phyloP scores from a whole-genome alignment of 257 asterid species.

The Nicotiana noctiflora region DNA sequence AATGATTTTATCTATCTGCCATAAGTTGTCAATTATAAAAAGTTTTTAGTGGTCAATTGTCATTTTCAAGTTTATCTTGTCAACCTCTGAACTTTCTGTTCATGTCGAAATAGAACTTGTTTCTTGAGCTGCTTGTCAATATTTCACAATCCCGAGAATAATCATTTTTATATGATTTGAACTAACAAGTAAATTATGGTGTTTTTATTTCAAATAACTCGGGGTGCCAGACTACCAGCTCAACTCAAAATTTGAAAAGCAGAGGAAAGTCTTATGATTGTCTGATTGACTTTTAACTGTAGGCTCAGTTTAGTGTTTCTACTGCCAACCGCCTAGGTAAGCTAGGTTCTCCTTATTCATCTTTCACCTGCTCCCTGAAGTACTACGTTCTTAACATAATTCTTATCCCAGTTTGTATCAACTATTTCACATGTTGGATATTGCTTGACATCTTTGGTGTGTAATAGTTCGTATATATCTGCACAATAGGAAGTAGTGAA shows the following conservation, averaged over 20 bases:
- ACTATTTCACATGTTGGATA: background rate
- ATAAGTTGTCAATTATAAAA: background rate
- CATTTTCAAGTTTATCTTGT: background rate
- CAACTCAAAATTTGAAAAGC: background rate
- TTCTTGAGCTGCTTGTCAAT: background rate
- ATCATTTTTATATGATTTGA: background rate
- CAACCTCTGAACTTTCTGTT: background rate
- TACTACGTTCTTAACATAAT: background rate
- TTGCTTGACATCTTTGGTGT: background rate
- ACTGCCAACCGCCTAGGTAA: background rate
- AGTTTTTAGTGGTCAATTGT: background rate
- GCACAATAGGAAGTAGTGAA: background rate
- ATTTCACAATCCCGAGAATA: background rate
- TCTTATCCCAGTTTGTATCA: background rate
- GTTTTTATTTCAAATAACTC: background rate
- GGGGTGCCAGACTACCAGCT: background rate
- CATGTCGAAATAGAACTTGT: background rate
- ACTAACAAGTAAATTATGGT: background rate
- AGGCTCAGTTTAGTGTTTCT: background rate
- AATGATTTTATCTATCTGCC: background rate
- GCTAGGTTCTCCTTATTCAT: background rate
- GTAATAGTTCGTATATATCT: background rate
- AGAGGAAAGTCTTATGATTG: background rate
- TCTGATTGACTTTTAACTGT: background rate
- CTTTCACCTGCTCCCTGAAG: background rate